These are phyloP conservation scores for Pythium pyrilobum DNA, from an alignment of 352 stramenopile species.

Conservation along the genomic window DNA sequence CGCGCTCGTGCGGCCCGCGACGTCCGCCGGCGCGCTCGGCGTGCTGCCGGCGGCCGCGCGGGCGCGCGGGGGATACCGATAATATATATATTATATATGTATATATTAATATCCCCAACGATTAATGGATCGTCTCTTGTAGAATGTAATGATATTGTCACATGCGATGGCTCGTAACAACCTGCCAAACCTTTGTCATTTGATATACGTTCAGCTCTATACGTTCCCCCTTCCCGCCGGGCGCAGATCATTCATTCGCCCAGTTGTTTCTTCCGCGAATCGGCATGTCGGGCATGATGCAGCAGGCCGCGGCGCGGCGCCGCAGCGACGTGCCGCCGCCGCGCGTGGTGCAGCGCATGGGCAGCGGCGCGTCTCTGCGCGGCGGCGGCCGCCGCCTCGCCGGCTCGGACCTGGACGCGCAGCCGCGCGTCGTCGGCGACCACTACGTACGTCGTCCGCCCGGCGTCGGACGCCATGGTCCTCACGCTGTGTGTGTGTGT, in stretches of 20 bases:
- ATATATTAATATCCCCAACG: too few species aligned
- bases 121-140: too few species aligned
- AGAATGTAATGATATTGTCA: too few species aligned
- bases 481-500: background rate
- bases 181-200: background rate
- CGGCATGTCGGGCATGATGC: too few species aligned
- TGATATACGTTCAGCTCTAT: conserved; percentile 8
- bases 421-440: conserved; percentile 67
- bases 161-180: background rate
- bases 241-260: too few species aligned
- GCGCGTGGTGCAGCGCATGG: conserved; percentile 21
- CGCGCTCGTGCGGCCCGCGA: conserved; percentile 33
- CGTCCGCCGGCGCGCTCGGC: conserved; percentile 31
- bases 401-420: conserved; percentile 23
- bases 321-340: conserved; percentile 6
- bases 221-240: background rate
- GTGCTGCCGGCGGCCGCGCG: background rate
- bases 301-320: background rate
- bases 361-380: conserved; percentile 16
- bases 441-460: conserved; percentile 48
- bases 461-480: background rate
- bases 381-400: conserved; percentile 9
- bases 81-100: background rate
- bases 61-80: conserved; percentile 3
- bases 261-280: too few species aligned